phyloP scores from a whole-genome alignment of 768 basidiomycete genomes.

The Suillus discolor region DNA sequence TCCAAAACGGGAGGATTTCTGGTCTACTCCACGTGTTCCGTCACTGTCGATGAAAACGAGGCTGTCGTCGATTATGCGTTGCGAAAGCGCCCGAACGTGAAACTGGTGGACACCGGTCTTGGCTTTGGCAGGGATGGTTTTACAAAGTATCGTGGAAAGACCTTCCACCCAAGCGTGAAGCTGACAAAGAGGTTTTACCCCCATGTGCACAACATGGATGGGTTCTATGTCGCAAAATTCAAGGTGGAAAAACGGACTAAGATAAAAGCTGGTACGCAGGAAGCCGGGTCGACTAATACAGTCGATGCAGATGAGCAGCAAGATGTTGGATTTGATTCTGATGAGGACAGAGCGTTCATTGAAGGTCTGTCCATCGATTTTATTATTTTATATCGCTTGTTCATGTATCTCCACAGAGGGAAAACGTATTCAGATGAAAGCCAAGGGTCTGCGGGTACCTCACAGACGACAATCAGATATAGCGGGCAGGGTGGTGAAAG shows the following conservation, averaged over 20 bases:
- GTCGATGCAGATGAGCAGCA: constrained; percentile 23
- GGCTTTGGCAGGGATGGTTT: constrained; percentile 94
- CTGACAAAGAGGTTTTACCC: constrained; percentile 92
- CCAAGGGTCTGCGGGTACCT: constrained; percentile 69
- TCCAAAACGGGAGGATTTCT: constrained; percentile 92
- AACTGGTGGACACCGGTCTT: constrained; percentile 89
- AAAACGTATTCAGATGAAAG: constrained; percentile 75
- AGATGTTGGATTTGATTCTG: constrained; percentile 65
- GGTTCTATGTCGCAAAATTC: constrained; percentile 98
- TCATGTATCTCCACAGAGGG: constrained; percentile 49
- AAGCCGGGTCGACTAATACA: constrained; percentile 22
- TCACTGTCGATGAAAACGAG: constrained; percentile 98
- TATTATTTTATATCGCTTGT: constrained; percentile 2
- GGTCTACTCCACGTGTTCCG: constrained; percentile 98
- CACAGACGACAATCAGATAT: constrained; percentile 45
- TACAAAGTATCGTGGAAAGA: constrained; percentile 88
- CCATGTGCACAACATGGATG: constrained; percentile 99
- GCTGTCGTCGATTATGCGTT: constrained; percentile 97
- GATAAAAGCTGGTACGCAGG: constrained; percentile 33
- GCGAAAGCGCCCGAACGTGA: constrained; percentile 89
- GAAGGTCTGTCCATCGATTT: constrained; percentile 57
- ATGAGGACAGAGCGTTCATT: constrained; percentile 76
- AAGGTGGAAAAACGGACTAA: constrained; percentile 85
- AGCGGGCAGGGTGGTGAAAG: constrained; percentile 26
- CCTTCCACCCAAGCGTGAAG: constrained; percentile 74